These are phyloP conservation scores for Paramecium pentaurelia DNA, from an alignment of 73 alveolate genomes.

Conservation along the genomic window DNA sequence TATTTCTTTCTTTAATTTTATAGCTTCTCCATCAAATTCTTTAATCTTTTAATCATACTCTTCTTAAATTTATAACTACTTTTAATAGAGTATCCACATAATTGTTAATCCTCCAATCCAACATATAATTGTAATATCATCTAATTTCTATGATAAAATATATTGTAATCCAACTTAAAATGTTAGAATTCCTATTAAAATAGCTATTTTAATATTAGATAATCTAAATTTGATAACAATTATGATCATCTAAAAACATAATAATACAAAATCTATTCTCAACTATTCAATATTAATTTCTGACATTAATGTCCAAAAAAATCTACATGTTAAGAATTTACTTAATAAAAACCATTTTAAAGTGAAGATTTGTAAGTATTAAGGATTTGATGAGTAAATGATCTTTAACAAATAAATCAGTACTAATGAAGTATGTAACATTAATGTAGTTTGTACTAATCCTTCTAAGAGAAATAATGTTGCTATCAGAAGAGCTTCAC, in stretches of 20 bases:
- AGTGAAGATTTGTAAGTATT: not conserved
- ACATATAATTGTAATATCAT: not conserved
- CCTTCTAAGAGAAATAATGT: not conserved
- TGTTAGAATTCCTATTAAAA: not conserved
- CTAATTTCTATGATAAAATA: not conserved
- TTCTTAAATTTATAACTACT: not conserved
- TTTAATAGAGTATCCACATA: not conserved
- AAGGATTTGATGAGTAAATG: not conserved
- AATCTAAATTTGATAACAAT: not conserved
- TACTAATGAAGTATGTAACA: not conserved
- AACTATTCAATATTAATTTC: not conserved
- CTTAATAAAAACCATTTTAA: not conserved
- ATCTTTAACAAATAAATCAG: not conserved
- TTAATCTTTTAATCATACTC: not conserved
- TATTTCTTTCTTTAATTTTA: not conserved
- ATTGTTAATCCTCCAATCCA: not conserved
- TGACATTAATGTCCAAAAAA: not conserved
- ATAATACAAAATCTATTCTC: not conserved
- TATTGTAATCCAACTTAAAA: not conserved
- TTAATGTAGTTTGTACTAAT: not conserved
- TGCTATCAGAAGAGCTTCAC: not conserved
- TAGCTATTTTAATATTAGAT: not conserved
- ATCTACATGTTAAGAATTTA: not conserved
- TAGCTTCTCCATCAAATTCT: conserved; percentile 1
- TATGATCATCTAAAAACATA: not conserved